Evolutionary conservation across 2,329 filamentous ascomycete species (phyloP).

Genomic region (Diaporthe humulicola): DNA sequence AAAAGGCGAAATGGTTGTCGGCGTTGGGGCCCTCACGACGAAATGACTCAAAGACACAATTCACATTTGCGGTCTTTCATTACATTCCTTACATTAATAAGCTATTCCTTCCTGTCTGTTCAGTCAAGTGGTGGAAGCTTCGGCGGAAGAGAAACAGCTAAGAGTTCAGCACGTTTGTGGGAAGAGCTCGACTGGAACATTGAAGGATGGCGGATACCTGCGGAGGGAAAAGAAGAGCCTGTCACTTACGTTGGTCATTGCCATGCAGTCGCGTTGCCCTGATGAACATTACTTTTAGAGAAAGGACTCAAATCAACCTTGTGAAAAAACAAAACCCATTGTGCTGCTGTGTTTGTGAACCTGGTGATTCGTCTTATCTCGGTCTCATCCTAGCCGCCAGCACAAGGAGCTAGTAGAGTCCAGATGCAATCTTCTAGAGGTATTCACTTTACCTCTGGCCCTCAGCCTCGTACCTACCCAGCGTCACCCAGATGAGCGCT

Average conservation of each 20-base stretch:
- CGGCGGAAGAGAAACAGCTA: neutral
- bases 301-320: slow-evolving; percentile 11
- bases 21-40: slow-evolving; percentile 10
- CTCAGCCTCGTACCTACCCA: neutral
- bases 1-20: slow-evolving; percentile 8
- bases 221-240: neutral
- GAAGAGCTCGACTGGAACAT: neutral
- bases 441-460: neutral
- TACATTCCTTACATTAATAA: slow-evolving; percentile 20
- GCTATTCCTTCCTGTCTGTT: neutral
- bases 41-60: slow-evolving; percentile 4
- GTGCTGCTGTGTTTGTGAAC: neutral
- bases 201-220: neutral
- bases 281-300: neutral
- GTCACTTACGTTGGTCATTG: slow-evolving; percentile 16
- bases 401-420: neutral
- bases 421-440: neutral
- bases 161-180: neutral
- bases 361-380: neutral
- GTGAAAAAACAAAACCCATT: neutral
- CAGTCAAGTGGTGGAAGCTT: neutral
- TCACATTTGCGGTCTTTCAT: slow-evolving; percentile 3
- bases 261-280: slow-evolving; percentile 10
- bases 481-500: neutral
- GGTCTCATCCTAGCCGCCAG: neutral